Evolutionary conservation across 192 early-diverging fungal species (phyloP), one percentile per base, ranked within the genome.

Genomic region (Linnemannia schmuckeri): DNA sequence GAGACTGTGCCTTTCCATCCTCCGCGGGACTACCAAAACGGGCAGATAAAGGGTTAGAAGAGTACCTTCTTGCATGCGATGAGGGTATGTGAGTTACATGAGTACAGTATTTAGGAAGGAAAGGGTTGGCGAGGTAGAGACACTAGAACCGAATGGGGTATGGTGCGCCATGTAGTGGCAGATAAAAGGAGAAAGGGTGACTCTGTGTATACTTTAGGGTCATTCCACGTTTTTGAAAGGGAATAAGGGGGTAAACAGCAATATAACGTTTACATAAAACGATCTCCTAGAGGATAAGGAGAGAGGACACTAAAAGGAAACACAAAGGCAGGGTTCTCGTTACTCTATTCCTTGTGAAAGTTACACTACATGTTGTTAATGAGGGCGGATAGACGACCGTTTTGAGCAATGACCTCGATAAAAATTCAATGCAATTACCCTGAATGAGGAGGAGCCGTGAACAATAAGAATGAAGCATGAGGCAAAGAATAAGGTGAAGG

Each of bases 291-390:
- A 9, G 0, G 7, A n/a, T 20, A 6, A n/a, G 55, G 24, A 12
- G 8, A 57, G 30, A 13, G 30, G 61, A 66, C 13, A 33, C 61
- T 66, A 66, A 66, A 66, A 33, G 27, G 27, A 66, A 12, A 35
- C n/a, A 66, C n/a, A 66, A 66, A 66, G 61, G 61, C 61, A 66
- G 70, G 70, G 70, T 71, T 71, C 70, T 71, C 70, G 35, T 71
- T 71, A 41, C 70, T 38, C 38, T 70, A 38, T 70, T 70, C 17
- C 27, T 57, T 57, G 13, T 66, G n/a, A 30, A 30, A 27, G 3
- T 33, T 66, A 66, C 27, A 33, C 27, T 66, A 66, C 30, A 68
- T 71, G 24, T 41, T 71, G 17, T 22, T 37, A 35, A 38, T 41
- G 24, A 71, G 69, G 35, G 42, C 37, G 18, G 40, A 41, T 0